Base-by-base conservation (phyloP, 2,329 filamentous ascomycete species). In the Drechslera avenae region DNA sequence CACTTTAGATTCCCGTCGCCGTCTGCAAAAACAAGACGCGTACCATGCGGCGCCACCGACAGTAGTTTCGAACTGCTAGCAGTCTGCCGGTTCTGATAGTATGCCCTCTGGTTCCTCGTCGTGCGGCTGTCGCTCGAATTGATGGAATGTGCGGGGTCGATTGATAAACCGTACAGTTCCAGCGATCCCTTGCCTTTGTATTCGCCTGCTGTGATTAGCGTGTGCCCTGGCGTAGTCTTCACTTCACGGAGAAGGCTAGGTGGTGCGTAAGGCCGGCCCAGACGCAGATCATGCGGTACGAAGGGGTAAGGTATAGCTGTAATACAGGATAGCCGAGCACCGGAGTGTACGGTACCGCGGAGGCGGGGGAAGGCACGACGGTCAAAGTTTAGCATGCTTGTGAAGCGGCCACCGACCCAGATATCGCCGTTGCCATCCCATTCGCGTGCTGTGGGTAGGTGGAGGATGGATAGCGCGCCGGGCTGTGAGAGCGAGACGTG, bases 181-280 rank as follows among this genome's bases (percentile, higher is more conserved):
- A 97, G 78, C 0, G 89, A 92, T 0, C 93, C 93, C 71, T 94
- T 92, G 26, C 88, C 90, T 62, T 94, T 95, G 76, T 97, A 97
- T 68, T 93, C 90, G 4, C 92, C 93, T 32, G 89, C 90, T 2
- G 91, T 90, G 43, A 96, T 83, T 19, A 97, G 74, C 0, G 88
- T 91, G 37, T 86, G 80, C 0, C 86, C 81, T 0, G 74, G 63
- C 0, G 72, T 69, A n/a, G 65, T 73, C 60, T 87, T 87, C n/a
- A 79, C 79, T 14, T 77, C 75, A 56, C 72, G 76, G 10, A 84
- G 77, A 56, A 80, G 80, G 47, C 83, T 80, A 46, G 79, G 72
- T 9, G 84, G 82, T 16, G 87, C 75, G 16, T 80, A 81, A 4
- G 72, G 69, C 17, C 77, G 75, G 3, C 81, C 79, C 2, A 86